Evolutionary conservation across 345 rosid genomes (phyloP).

Genomic region (Noccaea caerulescens): DNA sequence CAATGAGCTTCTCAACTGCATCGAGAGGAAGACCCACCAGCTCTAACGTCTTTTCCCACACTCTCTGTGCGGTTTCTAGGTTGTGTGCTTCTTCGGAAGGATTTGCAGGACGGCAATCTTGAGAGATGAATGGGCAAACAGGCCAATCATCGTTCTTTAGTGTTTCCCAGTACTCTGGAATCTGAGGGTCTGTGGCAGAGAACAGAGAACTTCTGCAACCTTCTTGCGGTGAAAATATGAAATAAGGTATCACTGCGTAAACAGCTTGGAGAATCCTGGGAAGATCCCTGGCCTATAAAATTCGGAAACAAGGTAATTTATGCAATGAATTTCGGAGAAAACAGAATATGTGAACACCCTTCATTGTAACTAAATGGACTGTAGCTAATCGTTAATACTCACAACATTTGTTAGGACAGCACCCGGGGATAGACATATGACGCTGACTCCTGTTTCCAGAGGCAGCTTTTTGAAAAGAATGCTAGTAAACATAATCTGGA

Average conservation of each 20-base stretch:
- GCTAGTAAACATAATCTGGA: slow-evolving; percentile 96
- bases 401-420: slow-evolving; percentile 91
- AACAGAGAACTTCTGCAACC: slow-evolving; percentile 92
- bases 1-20: slow-evolving; percentile 74
- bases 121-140: slow-evolving; percentile 90
- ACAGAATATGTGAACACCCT: slow-evolving; percentile 14
- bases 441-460: slow-evolving; percentile 88
- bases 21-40: slow-evolving; percentile 80
- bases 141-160: slow-evolving; percentile 88
- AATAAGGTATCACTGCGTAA: slow-evolving; percentile 83
- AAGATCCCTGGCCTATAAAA: slow-evolving; percentile 91
- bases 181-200: slow-evolving; percentile 94
- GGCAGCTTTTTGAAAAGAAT: slow-evolving; percentile 83
- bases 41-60: slow-evolving; percentile 94
- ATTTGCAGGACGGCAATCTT: slow-evolving; percentile 86
- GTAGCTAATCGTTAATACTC: slow-evolving; percentile 49
- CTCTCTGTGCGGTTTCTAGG: slow-evolving; percentile 59
- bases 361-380: slow-evolving; percentile 11
- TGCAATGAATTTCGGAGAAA: slow-evolving; percentile 22
- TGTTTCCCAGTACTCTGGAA: slow-evolving; percentile 82
- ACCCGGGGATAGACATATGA: slow-evolving; percentile 89
- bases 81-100: slow-evolving; percentile 96
- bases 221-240: slow-evolving; percentile 86
- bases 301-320: neutral
- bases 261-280: slow-evolving; percentile 77